Conservation (phyloP, 306 rosid genomes). For the Quercus parvula region DNA sequence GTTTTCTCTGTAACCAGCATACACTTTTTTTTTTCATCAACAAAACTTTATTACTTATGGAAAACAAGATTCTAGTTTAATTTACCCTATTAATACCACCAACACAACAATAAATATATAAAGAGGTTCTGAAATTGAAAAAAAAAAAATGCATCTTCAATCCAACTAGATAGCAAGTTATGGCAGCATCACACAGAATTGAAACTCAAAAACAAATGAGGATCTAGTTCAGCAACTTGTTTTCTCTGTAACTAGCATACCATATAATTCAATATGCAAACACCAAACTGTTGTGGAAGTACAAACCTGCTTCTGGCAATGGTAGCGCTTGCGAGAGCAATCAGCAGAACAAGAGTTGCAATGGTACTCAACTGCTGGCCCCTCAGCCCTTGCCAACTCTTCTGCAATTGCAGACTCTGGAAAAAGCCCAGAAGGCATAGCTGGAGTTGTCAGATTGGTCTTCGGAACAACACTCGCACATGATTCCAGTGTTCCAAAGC, state of each 20-base stretch:
- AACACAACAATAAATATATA: no score
- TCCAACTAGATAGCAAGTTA: background rate
- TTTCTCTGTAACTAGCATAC: background rate
- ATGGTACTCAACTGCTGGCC: conserved; percentile 88
- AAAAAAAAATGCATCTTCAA: background rate
- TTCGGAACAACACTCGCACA: conserved; percentile 49
- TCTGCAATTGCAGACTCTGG: conserved; percentile 75
- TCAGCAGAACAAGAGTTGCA: conserved; percentile 96
- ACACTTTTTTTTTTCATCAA: no score
- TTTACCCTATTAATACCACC: no score
- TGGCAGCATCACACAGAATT: background rate
- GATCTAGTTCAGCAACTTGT: background rate
- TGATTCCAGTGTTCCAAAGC: conserved; percentile 60
- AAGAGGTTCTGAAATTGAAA: no score
- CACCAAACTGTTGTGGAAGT: background rate
- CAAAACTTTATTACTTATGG: no score
- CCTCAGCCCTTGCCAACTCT: conserved; percentile 76
- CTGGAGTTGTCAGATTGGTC: conserved; percentile 41
- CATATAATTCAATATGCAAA: background rate
- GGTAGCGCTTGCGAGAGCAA: conserved; percentile 97
- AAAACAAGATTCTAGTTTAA: no score
- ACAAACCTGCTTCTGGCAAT: conserved; percentile 95
- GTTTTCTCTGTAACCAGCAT: background rate
- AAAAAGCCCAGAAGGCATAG: conserved; percentile 64
- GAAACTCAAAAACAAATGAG: background rate